These are phyloP conservation scores for Plasmodium reichenowi DNA, from an alignment of 169 alveolate species.

Conservation along the genomic window DNA sequence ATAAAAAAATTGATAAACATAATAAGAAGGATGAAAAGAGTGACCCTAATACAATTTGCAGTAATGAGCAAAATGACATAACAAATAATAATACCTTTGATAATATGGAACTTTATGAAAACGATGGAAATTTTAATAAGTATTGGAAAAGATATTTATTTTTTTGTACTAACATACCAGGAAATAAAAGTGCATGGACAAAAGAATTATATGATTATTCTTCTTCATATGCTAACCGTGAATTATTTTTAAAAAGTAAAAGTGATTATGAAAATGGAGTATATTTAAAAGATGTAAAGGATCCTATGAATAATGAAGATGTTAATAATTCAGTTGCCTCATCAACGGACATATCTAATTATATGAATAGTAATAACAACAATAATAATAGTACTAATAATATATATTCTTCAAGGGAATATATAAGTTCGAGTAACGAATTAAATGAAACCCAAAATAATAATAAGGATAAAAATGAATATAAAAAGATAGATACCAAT, in stretches of 20 bases:
- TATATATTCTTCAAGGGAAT: background rate
- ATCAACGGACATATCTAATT: background rate
- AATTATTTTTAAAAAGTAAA: constrained; percentile 54
- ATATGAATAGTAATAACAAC: background rate
- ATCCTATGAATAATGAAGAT: background rate
- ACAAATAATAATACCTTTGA: background rate
- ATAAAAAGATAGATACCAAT: background rate
- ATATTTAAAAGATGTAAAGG: background rate
- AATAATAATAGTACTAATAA: constrained; percentile 5
- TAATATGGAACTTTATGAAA: constrained; percentile 12
- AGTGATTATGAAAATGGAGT: constrained; percentile 1
- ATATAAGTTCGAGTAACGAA: background rate
- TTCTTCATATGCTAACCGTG: constrained; percentile 25
- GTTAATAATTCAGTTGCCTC: background rate
- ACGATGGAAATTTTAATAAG: constrained; percentile 35
- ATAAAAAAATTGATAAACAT: background rate
- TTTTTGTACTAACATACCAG: constrained; percentile 71
- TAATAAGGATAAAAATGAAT: too few relatives aligned
- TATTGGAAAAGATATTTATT: constrained; percentile 76
- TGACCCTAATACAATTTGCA: background rate
- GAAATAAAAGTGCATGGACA: constrained; percentile 59
- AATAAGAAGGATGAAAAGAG: constrained; percentile 13
- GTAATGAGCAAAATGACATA: background rate
- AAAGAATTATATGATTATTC: constrained; percentile 68
- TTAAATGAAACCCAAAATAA: background rate